Evolutionary conservation across 345 rosid genomes (phyloP), one percentile per base, ranked within the genome.

Genomic region (Gynandropsis gynandra): DNA sequence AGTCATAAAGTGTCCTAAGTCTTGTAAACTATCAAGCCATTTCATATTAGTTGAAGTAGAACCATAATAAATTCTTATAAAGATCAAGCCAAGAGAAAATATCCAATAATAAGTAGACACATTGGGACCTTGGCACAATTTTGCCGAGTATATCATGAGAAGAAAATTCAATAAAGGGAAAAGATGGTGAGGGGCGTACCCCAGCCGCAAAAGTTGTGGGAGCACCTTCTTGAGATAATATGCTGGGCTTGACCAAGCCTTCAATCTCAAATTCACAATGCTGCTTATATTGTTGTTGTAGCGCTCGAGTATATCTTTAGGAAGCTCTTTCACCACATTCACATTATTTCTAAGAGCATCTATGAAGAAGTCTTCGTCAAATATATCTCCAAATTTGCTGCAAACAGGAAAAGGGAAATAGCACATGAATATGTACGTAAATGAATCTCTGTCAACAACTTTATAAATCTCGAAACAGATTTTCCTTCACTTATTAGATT

Each of bases 311-410:
- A 92, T 43, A 47, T 85, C 96, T 50, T 52, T 72, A 44, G 95
- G 98, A 52, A 87, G 93, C 60, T 76, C 80, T 56, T 73, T 79
- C 66, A 82, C 81, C 19, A 92, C 80, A 42, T 72, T 74, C 48
- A 92, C 95, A 39, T 80, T 76, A 72, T 82, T 80, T 73, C 75
- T 71, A 56, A 92, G 93, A 1, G 82, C 63, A 56, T 72, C 62
- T 42, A 87, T 81, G 68, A 92, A 92, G 76, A 80, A 87, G 56
- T 79, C 95, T 72, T 92, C 96, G 58, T 92, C 96, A 64, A 92
- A 92, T 56, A 92, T 92, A 43, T 84, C 95, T 24, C 93, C 84
- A 56, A 92, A 92, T 52, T 87, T 80, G 76, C 96, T 90, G 89
- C 63, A 58, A 58, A 41, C 9, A 59, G 52, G 66, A 55, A 0